Evolutionary conservation across 1,284 basidiomycete species (phyloP).

Genomic region (Moniliophthora roreri): DNA sequence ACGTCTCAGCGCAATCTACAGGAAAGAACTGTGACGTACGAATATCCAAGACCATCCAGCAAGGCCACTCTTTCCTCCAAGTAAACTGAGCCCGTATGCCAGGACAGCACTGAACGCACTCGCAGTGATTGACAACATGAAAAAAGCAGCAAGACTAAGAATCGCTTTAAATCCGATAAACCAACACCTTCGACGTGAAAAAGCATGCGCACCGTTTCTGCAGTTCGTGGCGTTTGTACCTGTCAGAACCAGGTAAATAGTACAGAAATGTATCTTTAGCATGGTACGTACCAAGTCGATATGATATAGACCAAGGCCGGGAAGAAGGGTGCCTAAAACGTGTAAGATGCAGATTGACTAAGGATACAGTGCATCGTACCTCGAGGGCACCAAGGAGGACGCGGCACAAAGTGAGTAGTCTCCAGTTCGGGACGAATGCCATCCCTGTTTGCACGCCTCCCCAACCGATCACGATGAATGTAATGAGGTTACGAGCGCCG

Average conservation of each 20-base stretch:
- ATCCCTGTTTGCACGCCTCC: constrained; percentile 32
- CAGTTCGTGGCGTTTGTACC: constrained; percentile 17
- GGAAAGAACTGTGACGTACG: neutral
- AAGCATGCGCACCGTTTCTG: constrained; percentile 11
- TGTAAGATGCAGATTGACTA: neutral
- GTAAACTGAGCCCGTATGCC: constrained; percentile 12
- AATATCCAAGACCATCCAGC: constrained; percentile 15
- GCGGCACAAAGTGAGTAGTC: constrained; percentile 21
- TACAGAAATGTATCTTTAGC: neutral
- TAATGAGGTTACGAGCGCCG: constrained; percentile 40
- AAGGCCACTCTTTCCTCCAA: constrained; percentile 11
- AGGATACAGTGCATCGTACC: constrained; percentile 17
- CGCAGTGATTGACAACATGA: constrained; percentile 15
- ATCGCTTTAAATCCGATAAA: neutral
- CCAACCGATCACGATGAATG: constrained; percentile 36
- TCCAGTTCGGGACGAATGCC: constrained; percentile 24
- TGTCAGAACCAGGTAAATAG: neutral
- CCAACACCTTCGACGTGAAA: neutral
- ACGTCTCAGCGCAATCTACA: neutral
- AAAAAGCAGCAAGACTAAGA: constrained; percentile 14
- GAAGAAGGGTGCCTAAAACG: constrained; percentile 15
- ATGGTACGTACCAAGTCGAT: constrained; percentile 14
- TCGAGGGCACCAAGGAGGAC: constrained; percentile 26
- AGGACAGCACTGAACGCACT: constrained; percentile 16
- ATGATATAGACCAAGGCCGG: constrained; percentile 18